Conservation (phyloP, 805 yeast genomes). For the Candida sithepensis region DNA sequence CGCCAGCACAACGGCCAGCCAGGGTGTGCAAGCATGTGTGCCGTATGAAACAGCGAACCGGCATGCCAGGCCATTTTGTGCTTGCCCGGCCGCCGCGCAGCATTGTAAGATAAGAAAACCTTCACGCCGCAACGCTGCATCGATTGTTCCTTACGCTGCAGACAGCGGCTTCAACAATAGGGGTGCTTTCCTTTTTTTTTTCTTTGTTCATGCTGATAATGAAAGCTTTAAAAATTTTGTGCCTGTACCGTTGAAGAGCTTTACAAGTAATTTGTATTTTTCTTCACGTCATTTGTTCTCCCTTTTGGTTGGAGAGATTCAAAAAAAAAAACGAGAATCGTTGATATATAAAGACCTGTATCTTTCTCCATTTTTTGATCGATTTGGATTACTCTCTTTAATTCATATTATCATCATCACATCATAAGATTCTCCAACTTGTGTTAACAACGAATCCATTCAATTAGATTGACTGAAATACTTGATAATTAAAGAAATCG, state of each 20-base stretch:
- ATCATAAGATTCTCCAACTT: not conserved
- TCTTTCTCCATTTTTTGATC: constrained; percentile 1
- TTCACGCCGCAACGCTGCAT: not conserved
- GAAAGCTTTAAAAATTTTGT: not conserved
- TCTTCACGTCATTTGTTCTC: not conserved
- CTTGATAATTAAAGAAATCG: not conserved
- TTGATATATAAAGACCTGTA: not conserved
- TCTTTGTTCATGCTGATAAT: not conserved
- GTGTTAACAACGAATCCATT: no score
- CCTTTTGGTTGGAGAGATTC: not conserved
- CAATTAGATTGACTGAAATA: not conserved
- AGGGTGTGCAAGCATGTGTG: no score
- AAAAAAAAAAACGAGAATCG: not conserved
- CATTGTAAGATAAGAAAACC: not conserved
- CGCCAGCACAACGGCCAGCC: no score
- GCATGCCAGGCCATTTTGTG: not conserved
- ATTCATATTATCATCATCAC: not conserved
- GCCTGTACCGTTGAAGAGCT: not conserved
- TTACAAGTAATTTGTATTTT: not conserved
- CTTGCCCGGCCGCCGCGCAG: not conserved
- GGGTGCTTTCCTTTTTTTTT: not conserved
- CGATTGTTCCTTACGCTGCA: not conserved
- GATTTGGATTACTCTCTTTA: not conserved
- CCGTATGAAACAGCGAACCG: not conserved
- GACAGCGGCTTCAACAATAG: not conserved